A percentile compares a stretch with the other conserved stretches of the same genome.
These are phyloP conservation scores for Talaromyces sp. DNA, from an alignment of 2,329 filamentous ascomycete species.

Conservation along the genomic window DNA sequence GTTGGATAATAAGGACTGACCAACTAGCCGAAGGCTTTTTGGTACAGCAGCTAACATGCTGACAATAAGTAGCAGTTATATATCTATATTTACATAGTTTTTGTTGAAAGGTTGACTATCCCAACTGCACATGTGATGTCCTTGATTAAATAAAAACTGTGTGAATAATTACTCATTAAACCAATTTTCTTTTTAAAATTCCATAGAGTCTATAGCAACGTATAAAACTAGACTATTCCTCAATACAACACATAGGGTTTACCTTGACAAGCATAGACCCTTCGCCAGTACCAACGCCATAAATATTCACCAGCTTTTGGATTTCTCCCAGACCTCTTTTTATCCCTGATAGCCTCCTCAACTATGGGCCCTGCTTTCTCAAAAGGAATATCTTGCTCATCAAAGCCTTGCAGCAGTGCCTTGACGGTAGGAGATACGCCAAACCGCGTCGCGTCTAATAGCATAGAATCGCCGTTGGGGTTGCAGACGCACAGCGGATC, in stretches of 20 bases:
- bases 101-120: too few species aligned
- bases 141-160: too few species aligned
- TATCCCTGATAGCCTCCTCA: background rate
- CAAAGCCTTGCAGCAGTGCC: background rate
- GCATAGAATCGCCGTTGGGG: background rate
- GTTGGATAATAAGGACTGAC: too few species aligned
- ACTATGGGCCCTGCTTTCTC: background rate
- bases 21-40: too few species aligned
- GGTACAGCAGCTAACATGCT: too few species aligned
- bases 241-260: background rate
- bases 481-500: background rate
- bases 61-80: too few species aligned
- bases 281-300: background rate
- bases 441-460: background rate
- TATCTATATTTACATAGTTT: too few species aligned
- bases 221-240: background rate
- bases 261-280: background rate
- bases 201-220: too few species aligned
- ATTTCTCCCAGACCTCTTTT: background rate
- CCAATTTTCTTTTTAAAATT: too few species aligned
- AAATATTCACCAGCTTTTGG: background rate
- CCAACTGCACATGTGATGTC: too few species aligned
- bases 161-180: too few species aligned
- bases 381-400: background rate
- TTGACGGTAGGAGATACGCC: background rate